Evolutionary conservation across 768 basidiomycete species (phyloP).

Genomic region (Rhizopogon vinicolor): DNA sequence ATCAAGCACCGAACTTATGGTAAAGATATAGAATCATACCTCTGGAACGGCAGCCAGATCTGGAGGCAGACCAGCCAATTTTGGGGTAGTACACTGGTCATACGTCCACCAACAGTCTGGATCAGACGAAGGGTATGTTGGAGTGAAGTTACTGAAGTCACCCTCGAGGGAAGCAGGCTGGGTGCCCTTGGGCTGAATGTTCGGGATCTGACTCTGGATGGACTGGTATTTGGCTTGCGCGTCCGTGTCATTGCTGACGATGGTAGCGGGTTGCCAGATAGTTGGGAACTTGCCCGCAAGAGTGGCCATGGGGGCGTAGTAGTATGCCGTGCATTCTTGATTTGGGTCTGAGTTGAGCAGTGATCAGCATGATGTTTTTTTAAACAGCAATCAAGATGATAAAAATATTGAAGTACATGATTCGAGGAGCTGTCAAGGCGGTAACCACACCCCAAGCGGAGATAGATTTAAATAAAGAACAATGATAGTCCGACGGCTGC

Average conservation of each 20-base stretch:
- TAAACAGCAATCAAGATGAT: too few species aligned
- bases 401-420: neutral
- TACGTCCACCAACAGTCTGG: slow-evolving; percentile 45
- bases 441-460: neutral
- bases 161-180: slow-evolving; percentile 20
- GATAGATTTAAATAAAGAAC: neutral
- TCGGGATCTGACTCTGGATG: slow-evolving; percentile 41
- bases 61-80: slow-evolving; percentile 33
- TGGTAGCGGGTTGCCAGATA: slow-evolving; percentile 39
- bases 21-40: slow-evolving; percentile 20
- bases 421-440: neutral
- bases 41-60: slow-evolving; percentile 48
- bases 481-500: neutral
- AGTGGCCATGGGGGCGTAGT: slow-evolving; percentile 30
- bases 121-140: slow-evolving; percentile 35
- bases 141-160: slow-evolving; percentile 25
- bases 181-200: slow-evolving; percentile 36
- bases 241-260: slow-evolving; percentile 38
- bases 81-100: slow-evolving; percentile 42
- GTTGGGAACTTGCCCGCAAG: slow-evolving; percentile 36
- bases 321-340: slow-evolving; percentile 40
- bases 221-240: slow-evolving; percentile 39
- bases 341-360: slow-evolving; percentile 21
- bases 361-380: neutral
- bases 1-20: neutral